A percentile compares a stretch with the other conserved stretches of the same genome.
These are phyloP conservation scores for Rhodotorula paludigena DNA, from an alignment of 768 basidiomycete genomes.

Conservation along the genomic window DNA sequence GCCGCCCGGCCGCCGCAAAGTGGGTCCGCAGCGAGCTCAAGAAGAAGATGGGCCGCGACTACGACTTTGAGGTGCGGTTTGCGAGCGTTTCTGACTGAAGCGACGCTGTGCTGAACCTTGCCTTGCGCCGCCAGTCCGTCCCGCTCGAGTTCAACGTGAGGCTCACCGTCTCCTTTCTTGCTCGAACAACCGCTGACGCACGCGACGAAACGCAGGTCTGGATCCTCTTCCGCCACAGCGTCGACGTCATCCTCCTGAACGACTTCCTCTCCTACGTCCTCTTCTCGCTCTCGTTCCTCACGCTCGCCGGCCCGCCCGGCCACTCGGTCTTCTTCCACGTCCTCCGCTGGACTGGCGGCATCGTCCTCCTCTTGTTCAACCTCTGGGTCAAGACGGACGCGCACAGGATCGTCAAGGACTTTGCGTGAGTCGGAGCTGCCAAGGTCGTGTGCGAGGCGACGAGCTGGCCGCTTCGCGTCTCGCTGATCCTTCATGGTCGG, in stretches of 20 bases:
- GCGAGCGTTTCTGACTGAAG: background rate
- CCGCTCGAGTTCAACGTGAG: conserved; percentile 31
- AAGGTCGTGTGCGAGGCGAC: too few species aligned
- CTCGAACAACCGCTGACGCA: conserved; percentile 6
- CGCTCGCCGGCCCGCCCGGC: conserved; percentile 72
- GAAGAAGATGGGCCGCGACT: conserved; percentile 91
- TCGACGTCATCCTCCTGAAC: conserved; percentile 92
- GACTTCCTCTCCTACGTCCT: conserved; percentile 92
- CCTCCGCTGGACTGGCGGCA: conserved; percentile 83
- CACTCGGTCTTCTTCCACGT: conserved; percentile 69
- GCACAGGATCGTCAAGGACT: conserved; percentile 94
- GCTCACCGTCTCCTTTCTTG: too few species aligned
- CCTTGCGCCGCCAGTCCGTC: background rate
- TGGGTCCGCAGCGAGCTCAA: conserved; percentile 85
- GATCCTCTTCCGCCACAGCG: conserved; percentile 91
- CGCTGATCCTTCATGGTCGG: too few species aligned
- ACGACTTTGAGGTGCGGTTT: conserved; percentile 73
- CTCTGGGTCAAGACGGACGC: conserved; percentile 98
- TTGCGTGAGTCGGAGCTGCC: conserved; percentile 90
- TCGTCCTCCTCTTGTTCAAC: conserved; percentile 84
- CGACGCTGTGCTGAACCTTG: background rate
- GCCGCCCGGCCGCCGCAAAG: conserved; percentile 52
- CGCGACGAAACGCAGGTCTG: conserved; percentile 59
- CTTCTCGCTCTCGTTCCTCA: conserved; percentile 80
- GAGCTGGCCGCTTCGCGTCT: too few species aligned